Conservation (phyloP, 208 protist genomes). For the Balamuthia mandrillaris region DNA sequence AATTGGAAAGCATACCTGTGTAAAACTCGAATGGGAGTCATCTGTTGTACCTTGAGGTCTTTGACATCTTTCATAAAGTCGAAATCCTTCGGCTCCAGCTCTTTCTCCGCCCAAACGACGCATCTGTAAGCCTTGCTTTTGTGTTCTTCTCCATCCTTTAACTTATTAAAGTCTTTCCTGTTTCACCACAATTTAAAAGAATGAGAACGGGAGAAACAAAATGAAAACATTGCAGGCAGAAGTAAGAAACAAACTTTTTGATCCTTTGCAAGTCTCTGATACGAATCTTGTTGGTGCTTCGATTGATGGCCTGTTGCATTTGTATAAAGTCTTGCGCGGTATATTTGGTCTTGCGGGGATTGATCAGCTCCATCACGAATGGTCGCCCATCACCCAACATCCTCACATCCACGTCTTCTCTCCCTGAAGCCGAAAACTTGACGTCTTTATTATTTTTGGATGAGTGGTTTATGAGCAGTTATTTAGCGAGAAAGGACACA, state of each 20-base stretch:
- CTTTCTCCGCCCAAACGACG: slow-evolving; percentile 45
- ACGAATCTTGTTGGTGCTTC: neutral
- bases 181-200: neutral
- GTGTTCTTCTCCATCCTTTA: slow-evolving; percentile 58
- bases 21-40: slow-evolving; percentile 72
- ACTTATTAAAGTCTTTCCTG: slow-evolving; percentile 3
- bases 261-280: slow-evolving; percentile 58
- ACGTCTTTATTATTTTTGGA: slow-evolving; percentile 21
- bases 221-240: neutral
- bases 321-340: slow-evolving; percentile 6
- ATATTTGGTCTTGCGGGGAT: slow-evolving; percentile 32
- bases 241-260: slow-evolving; percentile 37
- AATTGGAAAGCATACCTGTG: slow-evolving; percentile 49
- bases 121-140: slow-evolving; percentile 64
- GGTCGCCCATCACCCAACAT: slow-evolving; percentile 74
- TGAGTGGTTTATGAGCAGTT: too few species aligned
- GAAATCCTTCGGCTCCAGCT: slow-evolving; percentile 16
- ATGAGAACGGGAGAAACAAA: neutral
- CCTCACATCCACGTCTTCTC: slow-evolving; percentile 70
- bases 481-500: too few species aligned
- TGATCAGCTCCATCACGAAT: slow-evolving; percentile 67
- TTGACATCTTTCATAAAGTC: neutral
- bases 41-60: slow-evolving; percentile 59
- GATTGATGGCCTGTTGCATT: slow-evolving; percentile 47
- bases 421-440: slow-evolving; percentile 47